These are phyloP conservation scores for Leishmania gerbilli DNA, from an alignment of 208 protist genomes.

Conservation along the genomic window DNA sequence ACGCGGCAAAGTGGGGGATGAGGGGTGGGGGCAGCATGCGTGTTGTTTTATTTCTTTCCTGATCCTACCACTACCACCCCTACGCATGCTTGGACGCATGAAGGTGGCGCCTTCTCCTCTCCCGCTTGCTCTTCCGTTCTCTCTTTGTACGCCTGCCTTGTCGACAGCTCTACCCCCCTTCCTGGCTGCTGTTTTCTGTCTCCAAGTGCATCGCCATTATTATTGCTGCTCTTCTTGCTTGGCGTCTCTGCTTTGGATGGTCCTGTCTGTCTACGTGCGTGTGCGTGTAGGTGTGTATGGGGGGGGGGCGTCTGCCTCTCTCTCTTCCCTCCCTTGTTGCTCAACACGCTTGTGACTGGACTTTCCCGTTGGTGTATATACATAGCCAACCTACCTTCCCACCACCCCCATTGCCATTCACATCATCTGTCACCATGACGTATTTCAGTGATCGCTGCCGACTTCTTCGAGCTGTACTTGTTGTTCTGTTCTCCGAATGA, in stretches of 20 bases:
- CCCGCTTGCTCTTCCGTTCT: not conserved
- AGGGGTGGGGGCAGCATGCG: not conserved
- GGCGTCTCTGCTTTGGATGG: not conserved
- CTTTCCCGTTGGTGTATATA: too few relatives aligned
- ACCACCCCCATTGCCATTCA: not conserved
- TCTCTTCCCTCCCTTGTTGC: not conserved
- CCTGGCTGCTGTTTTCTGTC: not conserved
- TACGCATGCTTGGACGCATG: not conserved
- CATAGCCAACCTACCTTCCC: not conserved
- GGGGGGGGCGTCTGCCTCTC: not conserved
- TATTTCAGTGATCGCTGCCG: not conserved
- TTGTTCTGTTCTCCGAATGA: not conserved
- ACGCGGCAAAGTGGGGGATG: not conserved
- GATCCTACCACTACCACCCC: not conserved
- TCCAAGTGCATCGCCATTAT: not conserved
- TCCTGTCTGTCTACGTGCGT: not conserved
- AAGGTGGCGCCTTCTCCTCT: not conserved
- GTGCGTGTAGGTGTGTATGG: not conserved
- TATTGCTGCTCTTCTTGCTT: not conserved
- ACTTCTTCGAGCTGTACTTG: not conserved
- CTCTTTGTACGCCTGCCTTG: constrained; percentile 4
- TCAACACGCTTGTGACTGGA: not conserved
- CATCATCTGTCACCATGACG: not conserved
- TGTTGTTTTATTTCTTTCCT: not conserved
- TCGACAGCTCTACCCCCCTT: not conserved